Percentiles rank a stretch among this genome's conserved stretches.
phyloP scores from a whole-genome alignment of 1,284 basidiomycete species.

The Cutaneotrichosporon dermatis region DNA sequence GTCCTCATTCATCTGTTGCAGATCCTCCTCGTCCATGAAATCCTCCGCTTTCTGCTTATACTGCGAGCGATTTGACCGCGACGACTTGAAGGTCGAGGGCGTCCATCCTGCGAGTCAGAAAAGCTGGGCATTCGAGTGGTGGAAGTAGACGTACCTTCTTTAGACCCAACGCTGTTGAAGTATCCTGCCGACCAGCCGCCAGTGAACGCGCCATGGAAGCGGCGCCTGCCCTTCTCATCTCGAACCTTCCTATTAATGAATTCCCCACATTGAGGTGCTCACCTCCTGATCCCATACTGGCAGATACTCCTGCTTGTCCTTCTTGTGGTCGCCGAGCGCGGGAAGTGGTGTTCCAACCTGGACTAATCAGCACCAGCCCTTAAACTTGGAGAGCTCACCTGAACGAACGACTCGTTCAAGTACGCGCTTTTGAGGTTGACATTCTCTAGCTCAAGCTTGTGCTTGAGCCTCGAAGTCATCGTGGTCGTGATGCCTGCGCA shows the following conservation, averaged over 20 bases:
- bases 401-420: constrained; percentile 80
- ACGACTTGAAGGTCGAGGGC: constrained; percentile 84
- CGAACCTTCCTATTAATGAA: constrained; percentile 58
- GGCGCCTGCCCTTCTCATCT: constrained; percentile 87
- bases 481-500: neutral
- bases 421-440: constrained; percentile 69
- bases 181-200: constrained; percentile 97
- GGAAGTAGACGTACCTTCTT: constrained; percentile 64
- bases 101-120: constrained; percentile 69
- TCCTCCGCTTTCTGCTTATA: constrained; percentile 71
- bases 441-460: constrained; percentile 71
- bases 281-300: constrained; percentile 98
- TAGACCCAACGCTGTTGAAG: constrained; percentile 92
- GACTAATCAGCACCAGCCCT: constrained; percentile 5
- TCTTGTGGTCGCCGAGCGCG: constrained; percentile 73
- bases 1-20: constrained; percentile 71
- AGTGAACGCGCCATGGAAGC: constrained; percentile 95
- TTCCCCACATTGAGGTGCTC: constrained; percentile 16
- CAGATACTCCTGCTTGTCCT: constrained; percentile 87
- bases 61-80: constrained; percentile 62
- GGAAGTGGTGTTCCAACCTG: constrained; percentile 90
- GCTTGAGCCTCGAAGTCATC: constrained; percentile 54
- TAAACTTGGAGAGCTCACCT: constrained; percentile 54
- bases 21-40: constrained; percentile 98
- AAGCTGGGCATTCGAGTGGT: neutral